Percentiles rank a stretch among this genome's conserved stretches.
These are phyloP conservation scores for Lipomyces chichibuensis DNA, from an alignment of 805 yeast genomes.

Conservation along the genomic window DNA sequence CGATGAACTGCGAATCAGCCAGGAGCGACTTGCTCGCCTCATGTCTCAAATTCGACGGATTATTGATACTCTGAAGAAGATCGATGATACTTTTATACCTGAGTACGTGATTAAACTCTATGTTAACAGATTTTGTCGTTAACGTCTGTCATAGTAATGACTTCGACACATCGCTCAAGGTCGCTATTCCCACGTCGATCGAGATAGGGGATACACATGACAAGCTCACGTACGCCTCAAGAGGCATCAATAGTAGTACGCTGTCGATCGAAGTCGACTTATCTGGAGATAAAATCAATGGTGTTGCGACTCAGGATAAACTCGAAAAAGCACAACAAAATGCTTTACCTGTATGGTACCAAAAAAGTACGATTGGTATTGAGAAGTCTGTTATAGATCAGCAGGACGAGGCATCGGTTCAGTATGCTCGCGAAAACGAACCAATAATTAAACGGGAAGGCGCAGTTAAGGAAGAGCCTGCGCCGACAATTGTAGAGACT, in stretches of 20 bases:
- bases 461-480: not conserved
- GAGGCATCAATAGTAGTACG: conserved; percentile 48
- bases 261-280: conserved; percentile 90
- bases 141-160: conserved; percentile 53
- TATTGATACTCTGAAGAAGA: conserved; percentile 76
- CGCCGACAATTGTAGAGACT: conserved; percentile 31
- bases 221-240: conserved; percentile 49
- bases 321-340: conserved; percentile 80
- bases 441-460: not conserved
- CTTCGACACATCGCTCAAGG: conserved; percentile 80
- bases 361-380: conserved; percentile 87
- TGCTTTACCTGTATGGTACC: conserved; percentile 96
- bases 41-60: conserved; percentile 91
- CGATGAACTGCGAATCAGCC: conserved; percentile 77
- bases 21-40: conserved; percentile 75
- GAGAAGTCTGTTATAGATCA: conserved; percentile 13
- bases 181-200: conserved; percentile 78
- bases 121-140: not conserved
- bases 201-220: conserved; percentile 54
- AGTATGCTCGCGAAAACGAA: conserved; percentile 12
- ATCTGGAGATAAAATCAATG: conserved; percentile 39
- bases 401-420: not conserved
- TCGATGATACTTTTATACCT: conserved; percentile 76
- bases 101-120: conserved; percentile 48
- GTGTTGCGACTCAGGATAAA: conserved; percentile 55